Base-by-base conservation (phyloP, 768 basidiomycete genomes). In the Suillus occidentalis region DNA sequence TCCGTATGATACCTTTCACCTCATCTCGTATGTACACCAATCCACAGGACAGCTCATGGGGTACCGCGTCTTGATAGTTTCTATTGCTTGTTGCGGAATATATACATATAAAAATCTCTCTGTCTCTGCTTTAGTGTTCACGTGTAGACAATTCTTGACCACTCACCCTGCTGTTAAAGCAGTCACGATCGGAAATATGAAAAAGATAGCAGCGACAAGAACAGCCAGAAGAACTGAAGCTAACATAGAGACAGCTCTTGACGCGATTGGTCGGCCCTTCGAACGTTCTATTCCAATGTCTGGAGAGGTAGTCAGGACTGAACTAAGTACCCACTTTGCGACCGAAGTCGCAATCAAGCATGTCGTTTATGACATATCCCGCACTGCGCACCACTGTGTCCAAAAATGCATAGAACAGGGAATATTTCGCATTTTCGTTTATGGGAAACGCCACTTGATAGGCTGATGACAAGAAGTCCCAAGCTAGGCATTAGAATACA, bases 301-400 rank as follows among this genome's bases (percentile, higher is more conserved):
- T 7, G 5, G 25, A 25, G 49, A 50, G 6, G 14, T 13, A 50
- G 49, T 50, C 14, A 22, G 49, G 14, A 25, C 28, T 36, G 39
- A 63, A 37, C 49, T 40, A 31, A 36, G 63, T 50, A 84, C 84
- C 83, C 65, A 86, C 84, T 58, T 80, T 81, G 22, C 81, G 81
- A 68, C 85, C 84, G 71, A 84, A 75, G 36, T 83, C 69, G 16
- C 81, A 77, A 70, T 86, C 84, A 61, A 84, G 80, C 20, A 86
- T 85, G 66, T 86, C 84, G 65, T 86, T 85, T 49, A 85, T 74
- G 3, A 84, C 84, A 67, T 84, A 85, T 1, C 84, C 85, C 3
- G 84, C 83, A 63, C 81, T 75, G 45, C 81, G 79, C 39, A 84
- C 49, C 6, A 67, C 49, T 18, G 66, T 66, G 40, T 66, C 50